Conservation (phyloP, 139 green algal genomes). For the Dunaliella primolecta region DNA sequence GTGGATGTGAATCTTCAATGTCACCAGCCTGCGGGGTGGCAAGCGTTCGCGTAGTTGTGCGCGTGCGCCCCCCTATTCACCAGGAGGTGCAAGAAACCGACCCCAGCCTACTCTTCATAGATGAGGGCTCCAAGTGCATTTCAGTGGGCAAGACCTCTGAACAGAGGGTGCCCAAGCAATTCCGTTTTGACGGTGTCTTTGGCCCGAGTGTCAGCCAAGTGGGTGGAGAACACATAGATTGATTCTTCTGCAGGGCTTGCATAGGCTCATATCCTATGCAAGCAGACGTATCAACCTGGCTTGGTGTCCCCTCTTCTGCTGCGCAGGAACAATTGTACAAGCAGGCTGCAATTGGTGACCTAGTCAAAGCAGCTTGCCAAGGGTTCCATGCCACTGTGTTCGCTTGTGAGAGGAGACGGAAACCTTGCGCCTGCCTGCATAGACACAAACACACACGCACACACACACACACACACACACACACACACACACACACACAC, state of each 20-base stretch:
- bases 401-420: constrained; percentile 16
- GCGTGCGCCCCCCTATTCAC: no score
- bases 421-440: no score
- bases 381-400: constrained; percentile 51
- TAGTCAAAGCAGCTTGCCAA: constrained; percentile 21
- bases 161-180: background rate
- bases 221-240: background rate
- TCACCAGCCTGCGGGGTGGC: no score
- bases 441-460: background rate
- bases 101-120: background rate
- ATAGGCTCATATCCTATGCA: no score
- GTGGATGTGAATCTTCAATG: no score
- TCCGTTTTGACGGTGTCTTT: constrained; percentile 3
- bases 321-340: constrained; percentile 33
- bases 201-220: background rate
- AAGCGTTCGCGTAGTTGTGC: no score
- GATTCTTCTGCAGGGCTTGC: background rate
- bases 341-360: constrained; percentile 10
- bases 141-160: background rate
- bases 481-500: background rate
- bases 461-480: background rate
- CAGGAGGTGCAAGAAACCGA: no score
- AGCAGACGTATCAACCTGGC: no score
- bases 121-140: background rate
- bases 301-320: background rate